These are phyloP conservation scores for Paramecium caudatum DNA, from an alignment of 73 alveolate species.

Conservation along the genomic window DNA sequence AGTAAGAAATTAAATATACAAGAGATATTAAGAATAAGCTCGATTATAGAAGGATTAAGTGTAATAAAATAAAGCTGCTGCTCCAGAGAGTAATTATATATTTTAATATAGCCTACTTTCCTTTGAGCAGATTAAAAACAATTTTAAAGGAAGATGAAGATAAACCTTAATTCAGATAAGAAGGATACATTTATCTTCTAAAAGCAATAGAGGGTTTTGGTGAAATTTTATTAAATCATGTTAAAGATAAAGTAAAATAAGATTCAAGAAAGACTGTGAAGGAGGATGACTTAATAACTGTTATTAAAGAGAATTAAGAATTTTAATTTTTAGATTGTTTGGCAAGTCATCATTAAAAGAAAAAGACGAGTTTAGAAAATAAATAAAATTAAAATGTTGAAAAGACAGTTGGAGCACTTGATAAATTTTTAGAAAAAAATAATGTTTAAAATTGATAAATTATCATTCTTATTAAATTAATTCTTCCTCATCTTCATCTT, in stretches of 20 bases:
- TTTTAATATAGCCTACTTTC: neutral
- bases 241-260: neutral
- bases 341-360: constrained; percentile 26
- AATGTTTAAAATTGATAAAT: no score
- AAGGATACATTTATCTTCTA: neutral
- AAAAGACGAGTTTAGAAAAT: neutral
- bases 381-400: neutral
- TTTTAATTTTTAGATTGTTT: constrained; percentile 13
- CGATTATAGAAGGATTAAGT: constrained; percentile 8
- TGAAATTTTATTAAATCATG: neutral
- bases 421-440: constrained; percentile 26
- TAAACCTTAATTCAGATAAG: neutral
- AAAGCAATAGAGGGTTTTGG: constrained; percentile 38
- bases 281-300: constrained; percentile 9
- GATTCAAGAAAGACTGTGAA: constrained; percentile 3
- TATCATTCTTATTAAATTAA: no score
- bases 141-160: constrained; percentile 5
- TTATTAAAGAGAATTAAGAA: constrained; percentile 27
- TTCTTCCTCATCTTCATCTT: no score
- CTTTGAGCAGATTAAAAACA: constrained; percentile 2
- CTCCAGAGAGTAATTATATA: neutral
- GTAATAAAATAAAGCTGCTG: neutral
- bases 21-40: constrained; percentile 41
- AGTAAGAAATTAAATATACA: constrained; percentile 8
- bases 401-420: constrained; percentile 1